Evolutionary conservation across 2,329 filamentous ascomycete species (phyloP).

Genomic region (Neoascochyta sp.): DNA sequence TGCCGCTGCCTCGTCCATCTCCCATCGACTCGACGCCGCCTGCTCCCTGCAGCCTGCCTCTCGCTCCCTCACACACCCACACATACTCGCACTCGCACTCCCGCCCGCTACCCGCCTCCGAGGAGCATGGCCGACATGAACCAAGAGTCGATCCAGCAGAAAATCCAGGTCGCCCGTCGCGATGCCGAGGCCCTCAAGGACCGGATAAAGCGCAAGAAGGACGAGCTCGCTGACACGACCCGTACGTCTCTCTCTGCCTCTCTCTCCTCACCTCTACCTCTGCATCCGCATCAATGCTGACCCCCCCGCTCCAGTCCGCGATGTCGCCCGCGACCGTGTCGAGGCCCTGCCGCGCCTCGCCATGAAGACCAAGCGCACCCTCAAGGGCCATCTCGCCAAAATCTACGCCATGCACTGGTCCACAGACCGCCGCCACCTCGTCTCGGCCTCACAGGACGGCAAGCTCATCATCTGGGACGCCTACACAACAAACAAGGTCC

Average conservation of each 20-base stretch:
- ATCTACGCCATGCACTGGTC: conserved; percentile 99
- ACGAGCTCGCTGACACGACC: conserved; percentile 96
- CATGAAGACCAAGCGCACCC: conserved; percentile 95
- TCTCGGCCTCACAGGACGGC: conserved; percentile 96
- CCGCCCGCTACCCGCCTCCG: conserved; percentile 7
- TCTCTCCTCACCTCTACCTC: neutral
- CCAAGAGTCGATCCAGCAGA: conserved; percentile 51
- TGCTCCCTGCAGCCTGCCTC: conserved; percentile 15
- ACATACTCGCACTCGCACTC: conserved; percentile 8
- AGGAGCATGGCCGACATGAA: conserved; percentile 48
- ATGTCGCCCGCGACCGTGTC: conserved; percentile 87
- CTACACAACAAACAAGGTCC: conserved; percentile 99
- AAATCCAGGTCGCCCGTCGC: conserved; percentile 92
- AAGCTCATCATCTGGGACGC: conserved; percentile 99
- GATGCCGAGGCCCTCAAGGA: conserved; percentile 98
- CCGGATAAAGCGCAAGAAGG: conserved; percentile 99
- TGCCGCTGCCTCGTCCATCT: conserved; percentile 7
- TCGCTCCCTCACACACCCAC: conserved; percentile 17
- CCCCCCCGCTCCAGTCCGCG: conserved; percentile 63
- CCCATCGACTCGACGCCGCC: too few species aligned
- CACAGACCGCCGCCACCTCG: conserved; percentile 92
- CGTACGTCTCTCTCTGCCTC: conserved; percentile 59
- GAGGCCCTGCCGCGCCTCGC: conserved; percentile 87
- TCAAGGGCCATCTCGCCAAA: conserved; percentile 97
- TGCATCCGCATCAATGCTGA: conserved; percentile 18